Percentiles rank a stretch among this genome's conserved stretches.
Conservation (phyloP, 768 basidiomycete species). For the Peribolospora baueri region DNA sequence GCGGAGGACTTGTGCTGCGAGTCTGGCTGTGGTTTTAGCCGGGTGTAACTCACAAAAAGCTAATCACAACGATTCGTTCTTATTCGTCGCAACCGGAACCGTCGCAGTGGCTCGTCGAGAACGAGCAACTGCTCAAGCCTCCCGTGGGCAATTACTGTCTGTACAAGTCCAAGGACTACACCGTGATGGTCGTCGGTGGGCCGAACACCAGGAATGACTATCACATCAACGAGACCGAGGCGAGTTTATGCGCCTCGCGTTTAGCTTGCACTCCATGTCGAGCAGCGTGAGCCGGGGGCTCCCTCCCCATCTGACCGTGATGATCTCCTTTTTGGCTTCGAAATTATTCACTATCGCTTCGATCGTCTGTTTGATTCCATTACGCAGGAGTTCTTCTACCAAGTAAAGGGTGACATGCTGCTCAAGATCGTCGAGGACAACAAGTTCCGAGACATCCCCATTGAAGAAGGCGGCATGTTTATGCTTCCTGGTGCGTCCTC, state of each 20-base stretch:
- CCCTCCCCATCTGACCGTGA: not conserved
- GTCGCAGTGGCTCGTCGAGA: slow-evolving; percentile 47
- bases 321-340: not conserved
- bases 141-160: slow-evolving; percentile 76
- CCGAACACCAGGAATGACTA: slow-evolving; percentile 81
- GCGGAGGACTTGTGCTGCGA: no score
- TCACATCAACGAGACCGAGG: slow-evolving; percentile 87
- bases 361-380: not conserved
- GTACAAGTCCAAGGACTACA: slow-evolving; percentile 38
- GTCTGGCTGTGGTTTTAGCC: no score
- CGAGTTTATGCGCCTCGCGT: slow-evolving; percentile 15
- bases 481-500: slow-evolving; percentile 49
- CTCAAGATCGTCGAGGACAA: slow-evolving; percentile 51
- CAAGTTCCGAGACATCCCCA: slow-evolving; percentile 56
- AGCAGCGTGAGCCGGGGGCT: not conserved
- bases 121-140: slow-evolving; percentile 53
- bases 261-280: not conserved
- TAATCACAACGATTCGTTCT: no score
- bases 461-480: slow-evolving; percentile 94
- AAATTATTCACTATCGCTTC: not conserved
- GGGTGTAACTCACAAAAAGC: no score
- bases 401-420: slow-evolving; percentile 80
- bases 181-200: slow-evolving; percentile 90
- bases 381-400: slow-evolving; percentile 85
- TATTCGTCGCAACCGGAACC: no score